phyloP scores from a whole-genome alignment of 2,329 filamentous ascomycete species.

The Pyrenochaeta sp. region DNA sequence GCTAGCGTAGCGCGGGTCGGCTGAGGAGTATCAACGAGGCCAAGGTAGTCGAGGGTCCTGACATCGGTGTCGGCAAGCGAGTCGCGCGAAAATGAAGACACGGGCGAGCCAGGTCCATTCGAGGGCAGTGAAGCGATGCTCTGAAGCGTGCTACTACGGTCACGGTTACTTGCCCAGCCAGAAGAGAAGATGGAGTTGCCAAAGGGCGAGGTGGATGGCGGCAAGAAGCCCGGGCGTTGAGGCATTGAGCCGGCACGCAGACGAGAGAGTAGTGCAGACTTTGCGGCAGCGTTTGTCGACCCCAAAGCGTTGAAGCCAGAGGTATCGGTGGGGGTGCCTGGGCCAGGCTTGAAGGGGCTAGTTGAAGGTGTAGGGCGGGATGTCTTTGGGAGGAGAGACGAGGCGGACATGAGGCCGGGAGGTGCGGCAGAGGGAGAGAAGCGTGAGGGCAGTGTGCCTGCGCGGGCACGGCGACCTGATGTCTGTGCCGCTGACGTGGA shows the following conservation, averaged over 20 bases:
- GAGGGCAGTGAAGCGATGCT: constrained; percentile 88
- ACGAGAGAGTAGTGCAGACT: constrained; percentile 80
- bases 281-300: constrained; percentile 62
- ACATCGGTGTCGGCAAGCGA: constrained; percentile 87
- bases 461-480: constrained; percentile 80
- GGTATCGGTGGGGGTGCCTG: constrained; percentile 50
- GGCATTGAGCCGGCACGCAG: constrained; percentile 94
- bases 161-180: constrained; percentile 82
- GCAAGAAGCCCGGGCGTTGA: constrained; percentile 76
- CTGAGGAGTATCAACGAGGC: constrained; percentile 91
- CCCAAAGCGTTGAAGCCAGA: constrained; percentile 52
- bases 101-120: constrained; percentile 87
- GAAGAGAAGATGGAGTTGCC: constrained; percentile 88
- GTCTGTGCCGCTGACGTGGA: constrained; percentile 65
- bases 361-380: constrained; percentile 86
- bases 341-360: constrained; percentile 81
- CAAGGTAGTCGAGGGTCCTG: constrained; percentile 93
- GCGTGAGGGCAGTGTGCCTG: constrained; percentile 94
- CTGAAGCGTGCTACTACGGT: constrained; percentile 86
- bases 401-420: constrained; percentile 62
- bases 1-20: constrained; percentile 77
- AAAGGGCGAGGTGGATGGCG: constrained; percentile 70
- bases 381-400: constrained; percentile 74
- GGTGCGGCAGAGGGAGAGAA: constrained; percentile 80
- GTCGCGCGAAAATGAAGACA: constrained; percentile 85